Base-by-base conservation (phyloP, 768 basidiomycete species). In the Amanita thiersii region DNA sequence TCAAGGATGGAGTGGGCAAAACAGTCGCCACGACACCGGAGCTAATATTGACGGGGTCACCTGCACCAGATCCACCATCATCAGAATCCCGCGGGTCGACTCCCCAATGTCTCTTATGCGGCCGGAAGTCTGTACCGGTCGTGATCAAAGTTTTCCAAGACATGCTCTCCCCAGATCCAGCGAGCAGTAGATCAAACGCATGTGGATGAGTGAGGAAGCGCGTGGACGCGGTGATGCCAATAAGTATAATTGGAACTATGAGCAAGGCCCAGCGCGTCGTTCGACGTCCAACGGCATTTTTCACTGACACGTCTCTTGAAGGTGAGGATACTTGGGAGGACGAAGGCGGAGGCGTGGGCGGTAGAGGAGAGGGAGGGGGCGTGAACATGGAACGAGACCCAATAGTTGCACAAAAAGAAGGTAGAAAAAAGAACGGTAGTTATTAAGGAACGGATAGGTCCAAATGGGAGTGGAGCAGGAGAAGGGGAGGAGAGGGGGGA, bases 231-330 rank as follows among this genome's bases (percentile, higher is more conserved):
- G 77, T 74, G 46, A 84, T 65, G 31, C 78, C 41, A 28, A 81
- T 53, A 37, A 86, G 66, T 4, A 65, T 49, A 7, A 79, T 48
- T 2, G 83, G 83, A 2, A 81, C 64, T 24, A 79, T 47, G 30
- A 84, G 40, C 40, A 78, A 67, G 1, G 73, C 64, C 71, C 70
- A 75, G 53, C 62, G 59, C 40, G 66, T 63, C 39, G 66, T 59
- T 17, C 73, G 65, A 31, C 64, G 68, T 23, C 40, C 29, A 14
- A 41, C 40, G 7, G 32, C 11, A 2, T 31, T 41, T 30, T 31
- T 32, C 29, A 17, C 29, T 34, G 4, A 37, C 15, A 20, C 11
- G 23, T n/a, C 34, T 18, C 34, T 39, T 32, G 25, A 4, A 40
- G 15, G 37, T 30, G 37, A 47, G 53, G n/a, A n/a, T n/a, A n/a